A percentile compares a stretch with the other conserved stretches of the same genome.
Conservation (phyloP, 352 stramenopile genomes). For the Phytophthora uliginosa region DNA sequence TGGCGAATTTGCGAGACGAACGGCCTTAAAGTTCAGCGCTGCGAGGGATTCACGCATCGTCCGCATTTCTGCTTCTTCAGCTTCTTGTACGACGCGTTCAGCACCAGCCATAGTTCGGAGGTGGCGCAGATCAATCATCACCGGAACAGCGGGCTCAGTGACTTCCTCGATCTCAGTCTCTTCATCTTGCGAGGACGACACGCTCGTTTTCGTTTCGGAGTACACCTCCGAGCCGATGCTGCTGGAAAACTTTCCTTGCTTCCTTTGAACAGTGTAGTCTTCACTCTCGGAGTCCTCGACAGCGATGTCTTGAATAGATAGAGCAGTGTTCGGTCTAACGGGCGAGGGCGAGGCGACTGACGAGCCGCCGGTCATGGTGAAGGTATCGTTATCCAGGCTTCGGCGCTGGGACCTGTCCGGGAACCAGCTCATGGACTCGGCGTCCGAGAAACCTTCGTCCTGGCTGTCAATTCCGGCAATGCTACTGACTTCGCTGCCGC, state of each 20-base stretch:
- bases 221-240: conserved; percentile 32
- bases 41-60: conserved; percentile 45
- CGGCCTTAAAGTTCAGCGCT: conserved; percentile 38
- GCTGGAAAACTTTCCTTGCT: conserved; percentile 23
- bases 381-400: conserved; percentile 35
- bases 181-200: conserved; percentile 40
- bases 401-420: conserved; percentile 25
- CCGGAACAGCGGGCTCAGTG: conserved; percentile 24
- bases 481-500: conserved; percentile 31
- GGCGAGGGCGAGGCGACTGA: conserved; percentile 31
- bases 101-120: conserved; percentile 47
- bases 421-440: conserved; percentile 42
- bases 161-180: conserved; percentile 26
- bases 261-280: conserved; percentile 14
- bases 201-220: conserved; percentile 43
- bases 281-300: conserved; percentile 23
- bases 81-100: conserved; percentile 44
- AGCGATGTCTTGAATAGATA: conserved; percentile 12
- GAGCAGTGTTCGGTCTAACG: conserved; percentile 9
- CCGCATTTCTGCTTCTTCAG: conserved; percentile 42
- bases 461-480: conserved; percentile 32
- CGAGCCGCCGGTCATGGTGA: conserved; percentile 12
- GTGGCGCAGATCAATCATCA: conserved; percentile 49
- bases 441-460: conserved; percentile 43
- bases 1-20: conserved; percentile 27